These are phyloP conservation scores for Aureobasidium sp. DNA, from an alignment of 2,329 filamentous ascomycete genomes.

Conservation along the genomic window DNA sequence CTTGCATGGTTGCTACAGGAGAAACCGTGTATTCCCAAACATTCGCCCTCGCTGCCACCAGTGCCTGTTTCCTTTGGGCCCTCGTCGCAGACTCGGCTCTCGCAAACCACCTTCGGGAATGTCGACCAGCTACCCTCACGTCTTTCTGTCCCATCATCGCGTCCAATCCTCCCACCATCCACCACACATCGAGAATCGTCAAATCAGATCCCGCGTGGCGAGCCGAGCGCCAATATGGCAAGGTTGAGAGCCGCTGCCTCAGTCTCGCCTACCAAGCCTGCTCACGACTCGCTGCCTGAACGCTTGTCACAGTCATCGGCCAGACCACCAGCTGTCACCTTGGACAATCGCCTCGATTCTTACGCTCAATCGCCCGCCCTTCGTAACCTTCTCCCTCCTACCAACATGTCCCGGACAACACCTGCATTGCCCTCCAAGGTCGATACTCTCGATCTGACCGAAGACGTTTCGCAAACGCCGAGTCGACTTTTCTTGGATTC, in stretches of 20 bases:
- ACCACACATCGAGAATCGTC: background rate
- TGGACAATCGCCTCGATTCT: background rate
- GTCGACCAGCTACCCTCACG: background rate
- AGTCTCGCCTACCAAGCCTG: slow-evolving; percentile 20
- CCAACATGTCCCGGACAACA: background rate
- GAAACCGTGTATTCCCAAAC: slow-evolving; percentile 39
- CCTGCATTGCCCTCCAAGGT: slow-evolving; percentile 20
- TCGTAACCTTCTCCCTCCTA: background rate
- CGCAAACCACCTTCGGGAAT: background rate
- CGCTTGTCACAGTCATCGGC: background rate
- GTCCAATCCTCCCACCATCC: background rate
- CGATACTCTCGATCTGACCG: slow-evolving; percentile 32
- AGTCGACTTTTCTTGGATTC: slow-evolving; percentile 9
- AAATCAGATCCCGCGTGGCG: background rate
- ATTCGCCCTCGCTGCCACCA: slow-evolving; percentile 13
- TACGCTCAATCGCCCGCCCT: slow-evolving; percentile 4
- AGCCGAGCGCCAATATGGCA: slow-evolving; percentile 33
- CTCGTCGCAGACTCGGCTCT: background rate
- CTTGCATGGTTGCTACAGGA: slow-evolving; percentile 42
- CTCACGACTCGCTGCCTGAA: background rate
- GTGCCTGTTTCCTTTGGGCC: background rate
- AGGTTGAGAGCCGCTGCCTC: slow-evolving; percentile 38
- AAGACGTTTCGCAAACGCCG: slow-evolving; percentile 22
- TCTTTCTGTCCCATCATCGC: background rate
- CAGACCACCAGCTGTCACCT: background rate